Conservation (phyloP, 768 basidiomycete species). For the Thelephora aurantiotincta region DNA sequence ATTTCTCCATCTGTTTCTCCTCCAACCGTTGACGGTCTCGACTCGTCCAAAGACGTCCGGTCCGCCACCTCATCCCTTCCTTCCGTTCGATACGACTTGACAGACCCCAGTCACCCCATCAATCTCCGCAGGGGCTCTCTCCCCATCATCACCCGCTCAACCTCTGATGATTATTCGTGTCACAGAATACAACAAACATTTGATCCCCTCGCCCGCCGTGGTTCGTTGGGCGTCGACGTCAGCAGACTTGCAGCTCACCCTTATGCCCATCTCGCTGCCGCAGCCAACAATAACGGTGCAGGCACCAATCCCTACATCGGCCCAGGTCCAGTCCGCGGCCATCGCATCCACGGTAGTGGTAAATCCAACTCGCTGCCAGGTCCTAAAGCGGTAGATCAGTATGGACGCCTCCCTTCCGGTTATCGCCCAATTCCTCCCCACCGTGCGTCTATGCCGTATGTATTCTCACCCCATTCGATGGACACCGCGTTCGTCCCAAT, state of each 20-base stretch:
- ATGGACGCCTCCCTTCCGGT: not conserved
- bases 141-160: not conserved
- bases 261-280: slow-evolving; percentile 13
- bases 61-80: not conserved
- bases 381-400: not conserved
- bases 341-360: slow-evolving; percentile 1
- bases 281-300: slow-evolving; percentile 7
- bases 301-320: not conserved
- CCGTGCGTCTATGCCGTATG: slow-evolving; percentile 3
- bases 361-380: not conserved
- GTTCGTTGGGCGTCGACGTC: slow-evolving; percentile 10
- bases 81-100: not conserved
- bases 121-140: not conserved
- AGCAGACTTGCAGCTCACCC: slow-evolving; percentile 12
- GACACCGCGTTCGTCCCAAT: slow-evolving; percentile 6
- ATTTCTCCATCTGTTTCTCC: slow-evolving; percentile 6
- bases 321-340: not conserved
- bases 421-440: not conserved
- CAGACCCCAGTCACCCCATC: not conserved
- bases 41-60: slow-evolving; percentile 5
- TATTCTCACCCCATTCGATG: slow-evolving; percentile 7
- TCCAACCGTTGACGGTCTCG: slow-evolving; percentile 4
- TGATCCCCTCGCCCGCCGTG: slow-evolving; percentile 10
- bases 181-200: slow-evolving; percentile 5
- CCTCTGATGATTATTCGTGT: not conserved